Base-by-base conservation (phyloP, 768 basidiomycete species). In the Pluteus cervinus region DNA sequence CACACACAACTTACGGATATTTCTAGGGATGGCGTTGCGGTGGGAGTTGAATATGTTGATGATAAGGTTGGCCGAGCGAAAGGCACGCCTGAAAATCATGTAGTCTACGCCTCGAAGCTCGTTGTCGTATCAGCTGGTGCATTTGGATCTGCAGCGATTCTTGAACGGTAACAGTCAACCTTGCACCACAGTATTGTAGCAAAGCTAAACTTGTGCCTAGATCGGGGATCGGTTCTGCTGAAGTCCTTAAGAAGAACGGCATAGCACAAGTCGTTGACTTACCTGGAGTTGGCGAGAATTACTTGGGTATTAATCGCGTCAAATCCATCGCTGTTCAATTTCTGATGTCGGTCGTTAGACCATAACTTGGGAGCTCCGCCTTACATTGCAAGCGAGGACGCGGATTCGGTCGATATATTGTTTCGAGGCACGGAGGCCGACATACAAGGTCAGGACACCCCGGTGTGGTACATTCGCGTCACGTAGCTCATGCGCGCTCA, bases 241-340 rank as follows among this genome's bases (percentile, higher is more conserved):
- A 56, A 0, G 46, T 80, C 29, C 60, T 86, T 24, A 48, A 68
- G 26, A 58, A 56, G 23, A 58, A 71, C 35, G 65, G 62, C 7
- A 69, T 89, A 21, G 47, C 57, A 5, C 61, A 66, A 39, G 34
- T 75, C 21, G 65, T 82, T 10, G 75, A 85, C 37, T 69, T 87
- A 9, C 82, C 83, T 1, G 81, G 80, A 14, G 86, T 91, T 0
- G 86, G 86, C 9, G 79, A 81, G 51, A 75, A 85, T 44, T 76
- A 72, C 37, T 63, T 68, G 43, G 76, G 75, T 71, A 33, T 26
- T 15, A 23, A 24, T 31, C 29, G 14, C 14, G 8, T 25, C 28
- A 20, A 11, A 24, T 14, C 25, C n/a, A n/a, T 21, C 24, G 9
- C n/a, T n/a, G 3, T 24, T 33, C 26, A 18, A 21, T 24, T n/a